Percentiles rank a stretch among this genome's conserved stretches.
These are phyloP conservation scores for Penicillium atrosanguineum DNA, from an alignment of 495 filamentous ascomycete species.

Conservation along the genomic window DNA sequence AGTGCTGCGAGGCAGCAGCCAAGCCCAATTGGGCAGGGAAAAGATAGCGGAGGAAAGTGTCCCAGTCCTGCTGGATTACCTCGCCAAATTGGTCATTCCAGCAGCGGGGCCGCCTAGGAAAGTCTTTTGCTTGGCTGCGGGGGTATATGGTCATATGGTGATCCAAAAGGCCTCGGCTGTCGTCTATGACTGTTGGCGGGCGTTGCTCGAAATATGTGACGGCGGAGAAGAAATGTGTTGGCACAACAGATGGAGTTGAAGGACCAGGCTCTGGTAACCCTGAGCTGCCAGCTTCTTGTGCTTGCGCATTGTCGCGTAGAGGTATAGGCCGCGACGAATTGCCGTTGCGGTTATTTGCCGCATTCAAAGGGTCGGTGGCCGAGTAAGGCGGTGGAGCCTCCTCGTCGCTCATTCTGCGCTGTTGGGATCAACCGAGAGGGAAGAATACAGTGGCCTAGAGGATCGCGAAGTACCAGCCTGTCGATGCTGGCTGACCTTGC, in stretches of 20 bases:
- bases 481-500: constrained; percentile 16
- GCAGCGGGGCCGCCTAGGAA: constrained; percentile 45
- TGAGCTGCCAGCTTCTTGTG: constrained; percentile 20
- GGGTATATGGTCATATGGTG: constrained; percentile 47
- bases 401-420: constrained; percentile 35
- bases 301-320: constrained; percentile 19
- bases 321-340: constrained; percentile 14
- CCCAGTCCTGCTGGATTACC: constrained; percentile 50
- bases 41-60: constrained; percentile 48
- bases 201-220: constrained; percentile 46
- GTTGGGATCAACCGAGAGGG: background rate
- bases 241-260: constrained; percentile 14
- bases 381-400: constrained; percentile 48
- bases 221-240: constrained; percentile 42
- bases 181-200: constrained; percentile 25
- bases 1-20: constrained; percentile 37
- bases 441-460: constrained; percentile 3
- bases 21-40: constrained; percentile 43
- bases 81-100: constrained; percentile 38
- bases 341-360: constrained; percentile 22
- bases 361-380: constrained; percentile 39
- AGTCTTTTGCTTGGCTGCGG: constrained; percentile 44
- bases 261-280: constrained; percentile 5
- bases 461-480: constrained; percentile 10
- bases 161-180: constrained; percentile 26